Conservation (phyloP, 2,329 filamentous ascomycete genomes). For the Cordyceps cateniannulata region DNA sequence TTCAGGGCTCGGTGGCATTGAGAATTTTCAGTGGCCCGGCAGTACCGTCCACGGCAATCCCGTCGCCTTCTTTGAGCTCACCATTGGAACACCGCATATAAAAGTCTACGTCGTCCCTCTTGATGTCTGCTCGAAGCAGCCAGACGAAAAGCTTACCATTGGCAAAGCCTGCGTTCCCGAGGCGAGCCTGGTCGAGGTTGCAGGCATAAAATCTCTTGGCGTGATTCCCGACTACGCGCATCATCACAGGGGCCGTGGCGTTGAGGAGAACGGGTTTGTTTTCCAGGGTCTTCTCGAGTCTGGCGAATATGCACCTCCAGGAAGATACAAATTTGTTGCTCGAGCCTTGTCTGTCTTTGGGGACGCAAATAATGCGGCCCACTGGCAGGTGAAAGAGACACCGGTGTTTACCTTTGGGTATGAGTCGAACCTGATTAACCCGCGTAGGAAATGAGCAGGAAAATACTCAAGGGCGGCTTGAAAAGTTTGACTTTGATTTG, state of each 20-base stretch:
- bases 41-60: conserved; percentile 31
- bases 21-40: conserved; percentile 21
- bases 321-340: conserved; percentile 43
- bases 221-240: conserved; percentile 36
- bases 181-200: conserved; percentile 22
- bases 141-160: conserved; percentile 40
- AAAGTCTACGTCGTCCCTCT: conserved; percentile 36
- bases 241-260: conserved; percentile 23
- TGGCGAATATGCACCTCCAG: conserved; percentile 40
- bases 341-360: conserved; percentile 46
- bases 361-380: conserved; percentile 32
- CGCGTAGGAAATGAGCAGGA: too few relatives aligned
- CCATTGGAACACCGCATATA: conserved; percentile 24
- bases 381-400: conserved; percentile 34
- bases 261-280: conserved; percentile 13
- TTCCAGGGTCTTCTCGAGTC: conserved; percentile 43
- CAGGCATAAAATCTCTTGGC: conserved; percentile 36
- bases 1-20: conserved; percentile 20
- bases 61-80: conserved; percentile 33
- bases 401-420: neutral
- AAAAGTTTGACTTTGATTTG: too few relatives aligned
- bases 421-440: neutral
- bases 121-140: conserved; percentile 36
- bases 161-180: conserved; percentile 23
- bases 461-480: neutral